A percentile compares a stretch with the other conserved stretches of the same genome.
phyloP scores from a whole-genome alignment of 176 grass and related monocot species.

The Eleusine indica region DNA sequence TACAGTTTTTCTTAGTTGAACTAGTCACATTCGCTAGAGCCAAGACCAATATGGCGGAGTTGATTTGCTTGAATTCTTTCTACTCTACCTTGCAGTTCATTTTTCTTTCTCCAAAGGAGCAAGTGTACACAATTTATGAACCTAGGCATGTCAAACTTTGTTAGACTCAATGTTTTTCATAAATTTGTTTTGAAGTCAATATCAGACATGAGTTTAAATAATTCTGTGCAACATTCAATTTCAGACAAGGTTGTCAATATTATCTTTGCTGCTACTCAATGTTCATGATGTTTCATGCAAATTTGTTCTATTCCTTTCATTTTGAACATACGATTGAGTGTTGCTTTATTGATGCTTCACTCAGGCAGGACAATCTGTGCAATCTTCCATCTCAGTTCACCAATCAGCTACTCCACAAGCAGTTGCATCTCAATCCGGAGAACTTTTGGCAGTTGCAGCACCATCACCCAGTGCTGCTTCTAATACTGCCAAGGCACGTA shows the following conservation, averaged over 20 bases:
- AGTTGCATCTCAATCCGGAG: slow-evolving; percentile 60
- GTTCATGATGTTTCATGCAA: neutral
- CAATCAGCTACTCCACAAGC: slow-evolving; percentile 51
- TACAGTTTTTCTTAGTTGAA: neutral
- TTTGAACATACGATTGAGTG: slow-evolving; percentile 3
- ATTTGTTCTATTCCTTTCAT: neutral
- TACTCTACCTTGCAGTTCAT: neutral
- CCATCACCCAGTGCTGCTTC: slow-evolving; percentile 52
- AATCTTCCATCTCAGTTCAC: slow-evolving; percentile 40
- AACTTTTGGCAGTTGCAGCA: slow-evolving; percentile 49
- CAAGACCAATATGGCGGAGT: neutral
- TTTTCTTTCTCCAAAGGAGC: neutral
- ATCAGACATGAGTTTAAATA: neutral
- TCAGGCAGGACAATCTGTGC: slow-evolving; percentile 58
- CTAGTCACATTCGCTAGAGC: neutral
- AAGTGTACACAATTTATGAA: neutral
- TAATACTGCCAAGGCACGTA: slow-evolving; percentile 69
- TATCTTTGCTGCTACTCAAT: slow-evolving; percentile 16
- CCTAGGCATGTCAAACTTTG: neutral
- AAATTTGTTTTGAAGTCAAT: slow-evolving; percentile 4
- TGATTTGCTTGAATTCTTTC: neutral
- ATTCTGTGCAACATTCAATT: slow-evolving; percentile 14
- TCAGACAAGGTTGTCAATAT: slow-evolving; percentile 8
- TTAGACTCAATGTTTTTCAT: neutral
- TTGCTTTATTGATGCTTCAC: slow-evolving; percentile 30